Evolutionary conservation across 768 basidiomycete species (phyloP).

Genomic region (Macrocybe gigantea): DNA sequence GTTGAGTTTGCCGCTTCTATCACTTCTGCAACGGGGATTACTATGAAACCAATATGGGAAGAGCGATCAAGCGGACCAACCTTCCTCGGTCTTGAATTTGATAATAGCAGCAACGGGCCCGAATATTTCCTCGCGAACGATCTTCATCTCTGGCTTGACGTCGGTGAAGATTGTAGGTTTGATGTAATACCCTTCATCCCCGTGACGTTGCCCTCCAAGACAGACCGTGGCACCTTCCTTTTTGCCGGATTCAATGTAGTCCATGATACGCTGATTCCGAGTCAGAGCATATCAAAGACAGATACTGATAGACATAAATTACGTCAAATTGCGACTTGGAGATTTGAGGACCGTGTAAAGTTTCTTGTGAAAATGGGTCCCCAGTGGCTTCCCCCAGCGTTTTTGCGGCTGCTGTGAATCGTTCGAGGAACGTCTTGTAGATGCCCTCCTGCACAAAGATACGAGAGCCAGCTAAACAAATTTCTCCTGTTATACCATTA

Average conservation of each 20-base stretch:
- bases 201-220: constrained; percentile 49
- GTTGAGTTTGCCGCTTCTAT: constrained; percentile 59
- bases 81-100: constrained; percentile 50
- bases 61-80: not conserved
- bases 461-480: constrained; percentile 76
- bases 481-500: constrained; percentile 37
- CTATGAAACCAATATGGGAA: not conserved
- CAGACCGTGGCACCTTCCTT: constrained; percentile 21
- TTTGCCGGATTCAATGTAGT: not conserved
- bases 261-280: not conserved
- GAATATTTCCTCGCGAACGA: constrained; percentile 60
- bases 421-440: constrained; percentile 70
- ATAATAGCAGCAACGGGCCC: constrained; percentile 64
- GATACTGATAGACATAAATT: constrained; percentile 15
- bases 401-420: constrained; percentile 44
- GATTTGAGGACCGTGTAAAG: constrained; percentile 69
- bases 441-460: constrained; percentile 76
- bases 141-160: constrained; percentile 51
- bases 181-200: constrained; percentile 42
- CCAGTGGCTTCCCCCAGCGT: constrained; percentile 43
- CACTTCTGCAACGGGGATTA: constrained; percentile 26
- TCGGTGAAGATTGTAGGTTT: constrained; percentile 64
- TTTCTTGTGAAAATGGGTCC: constrained; percentile 53
- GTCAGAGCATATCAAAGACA: not conserved
- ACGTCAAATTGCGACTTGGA: constrained; percentile 65